Conservation (phyloP, 108 stramenopile genomes). For the Nitzschia inconspicua region DNA sequence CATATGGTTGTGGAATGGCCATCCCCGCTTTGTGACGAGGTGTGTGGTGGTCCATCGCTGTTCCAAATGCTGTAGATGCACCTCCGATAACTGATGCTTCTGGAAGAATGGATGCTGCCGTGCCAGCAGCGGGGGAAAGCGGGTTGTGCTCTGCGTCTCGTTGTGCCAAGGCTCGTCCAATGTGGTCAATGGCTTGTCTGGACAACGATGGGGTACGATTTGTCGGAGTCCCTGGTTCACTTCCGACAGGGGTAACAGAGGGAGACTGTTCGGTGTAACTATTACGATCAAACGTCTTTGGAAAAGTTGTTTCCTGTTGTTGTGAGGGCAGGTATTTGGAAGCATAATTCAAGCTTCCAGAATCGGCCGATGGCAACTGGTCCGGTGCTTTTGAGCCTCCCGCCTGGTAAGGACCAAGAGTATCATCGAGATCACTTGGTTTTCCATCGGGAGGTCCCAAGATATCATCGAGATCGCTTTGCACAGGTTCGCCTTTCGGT, state of each 20-base stretch:
- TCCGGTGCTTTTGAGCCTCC: background rate
- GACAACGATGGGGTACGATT: background rate
- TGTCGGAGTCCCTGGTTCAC: too few species aligned
- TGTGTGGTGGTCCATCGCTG: background rate
- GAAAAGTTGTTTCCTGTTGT: too few species aligned
- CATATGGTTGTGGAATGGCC: background rate
- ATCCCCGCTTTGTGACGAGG: background rate
- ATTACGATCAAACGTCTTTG: too few species aligned
- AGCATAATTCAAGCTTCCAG: too few species aligned
- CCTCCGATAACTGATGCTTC: background rate
- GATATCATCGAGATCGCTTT: constrained; percentile 15
- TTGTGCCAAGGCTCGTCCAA: background rate
- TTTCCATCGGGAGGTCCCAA: constrained; percentile 1
- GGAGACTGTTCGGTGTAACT: too few species aligned
- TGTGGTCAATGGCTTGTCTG: constrained; percentile 2
- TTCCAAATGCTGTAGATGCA: too few species aligned
- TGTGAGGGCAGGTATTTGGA: too few species aligned
- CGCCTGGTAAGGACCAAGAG: background rate
- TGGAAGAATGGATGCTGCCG: background rate
- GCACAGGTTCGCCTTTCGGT: constrained; percentile 5
- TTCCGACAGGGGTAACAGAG: too few species aligned
- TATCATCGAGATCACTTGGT: constrained; percentile 3
- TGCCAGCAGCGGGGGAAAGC: background rate
- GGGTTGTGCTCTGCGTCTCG: background rate
- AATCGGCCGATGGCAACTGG: background rate